Base-by-base conservation (phyloP, 345 rosid species). In the Xanthoceras sorbifolium region DNA sequence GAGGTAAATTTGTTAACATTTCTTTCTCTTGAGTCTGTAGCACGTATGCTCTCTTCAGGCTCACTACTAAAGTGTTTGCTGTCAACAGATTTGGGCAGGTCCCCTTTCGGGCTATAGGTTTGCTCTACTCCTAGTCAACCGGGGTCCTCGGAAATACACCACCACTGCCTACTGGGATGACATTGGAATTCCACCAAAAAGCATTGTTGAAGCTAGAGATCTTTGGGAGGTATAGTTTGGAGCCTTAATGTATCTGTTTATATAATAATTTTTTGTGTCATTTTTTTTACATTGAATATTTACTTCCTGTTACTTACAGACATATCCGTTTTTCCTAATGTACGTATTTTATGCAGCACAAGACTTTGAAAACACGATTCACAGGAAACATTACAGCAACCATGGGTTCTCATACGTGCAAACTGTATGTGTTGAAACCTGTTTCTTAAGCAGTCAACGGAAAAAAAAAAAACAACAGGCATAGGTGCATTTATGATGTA, bases 341-440 rank as follows among this genome's bases (percentile, higher is more conserved):
- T 44, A 17, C 40, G 38, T 54, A 36, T 69, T 46, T 62, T 72
- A 57, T 84, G 81, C 98, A 95, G 98, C 96, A 87, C 85, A 84
- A 86, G 87, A 92, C 93, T 50, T 65, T 92, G 88, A 74, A 78
- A 81, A 80, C 73, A 18, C 62, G 73, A 44, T 89, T 93, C 64
- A 87, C 86, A 9, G 85, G 86, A 31, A 95, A 87, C 57, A 40
- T 93, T 48, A 83, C 96, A 0, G 96, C 89, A 4, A 89, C 83
- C 0, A 69, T 90, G 81, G 79, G 71, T 36, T 69, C 91, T 60
- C 99, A 92, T 77, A 82, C 91, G 0, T 87, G 97, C 84, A 93
- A 89, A 86, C 77, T 92, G 86, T 92, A 88, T 76, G 81, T 91
- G 69, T 83, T 95, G 91, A 95, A 86, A 89, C 99, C 93, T 36